Conservation (phyloP, 352 stramenopile species). For the Phytophthora tubulina region DNA sequence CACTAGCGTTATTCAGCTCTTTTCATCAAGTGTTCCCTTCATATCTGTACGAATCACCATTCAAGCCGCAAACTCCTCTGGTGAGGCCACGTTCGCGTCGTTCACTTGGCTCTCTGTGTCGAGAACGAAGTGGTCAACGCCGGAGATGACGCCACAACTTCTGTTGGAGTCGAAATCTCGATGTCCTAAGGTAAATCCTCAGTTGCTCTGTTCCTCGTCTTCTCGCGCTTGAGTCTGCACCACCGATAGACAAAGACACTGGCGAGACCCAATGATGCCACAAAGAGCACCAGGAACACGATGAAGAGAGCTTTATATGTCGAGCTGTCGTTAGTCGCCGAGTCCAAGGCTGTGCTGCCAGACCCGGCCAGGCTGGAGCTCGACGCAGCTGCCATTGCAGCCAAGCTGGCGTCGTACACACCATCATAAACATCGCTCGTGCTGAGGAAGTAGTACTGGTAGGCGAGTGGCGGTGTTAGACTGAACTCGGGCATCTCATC, state of each 20-base stretch:
- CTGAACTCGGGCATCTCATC: constrained; percentile 41
- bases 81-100: too few species aligned
- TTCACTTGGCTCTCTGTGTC: constrained; percentile 12
- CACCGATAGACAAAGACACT: constrained; percentile 44
- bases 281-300: constrained; percentile 55
- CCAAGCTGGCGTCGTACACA: constrained; percentile 37
- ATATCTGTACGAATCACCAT: too few species aligned
- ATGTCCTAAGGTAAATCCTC: constrained; percentile 22
- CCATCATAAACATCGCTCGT: constrained; percentile 53
- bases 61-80: too few species aligned
- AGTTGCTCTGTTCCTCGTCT: constrained; percentile 19
- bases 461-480: constrained; percentile 31
- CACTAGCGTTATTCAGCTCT: too few species aligned
- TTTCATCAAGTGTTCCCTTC: too few species aligned
- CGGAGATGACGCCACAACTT: constrained; percentile 13
- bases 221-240: constrained; percentile 32
- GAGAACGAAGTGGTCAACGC: constrained; percentile 13
- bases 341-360: background rate
- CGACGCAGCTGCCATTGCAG: constrained; percentile 16
- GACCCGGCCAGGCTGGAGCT: constrained; percentile 11
- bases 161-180: constrained; percentile 12
- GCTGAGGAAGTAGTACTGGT: constrained; percentile 47
- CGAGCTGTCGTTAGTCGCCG: constrained; percentile 11
- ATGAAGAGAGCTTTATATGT: constrained; percentile 58
- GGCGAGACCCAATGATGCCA: constrained; percentile 34